phyloP scores from a whole-genome alignment of 2,329 filamentous ascomycete genomes.

The Scytalidium sp. region DNA sequence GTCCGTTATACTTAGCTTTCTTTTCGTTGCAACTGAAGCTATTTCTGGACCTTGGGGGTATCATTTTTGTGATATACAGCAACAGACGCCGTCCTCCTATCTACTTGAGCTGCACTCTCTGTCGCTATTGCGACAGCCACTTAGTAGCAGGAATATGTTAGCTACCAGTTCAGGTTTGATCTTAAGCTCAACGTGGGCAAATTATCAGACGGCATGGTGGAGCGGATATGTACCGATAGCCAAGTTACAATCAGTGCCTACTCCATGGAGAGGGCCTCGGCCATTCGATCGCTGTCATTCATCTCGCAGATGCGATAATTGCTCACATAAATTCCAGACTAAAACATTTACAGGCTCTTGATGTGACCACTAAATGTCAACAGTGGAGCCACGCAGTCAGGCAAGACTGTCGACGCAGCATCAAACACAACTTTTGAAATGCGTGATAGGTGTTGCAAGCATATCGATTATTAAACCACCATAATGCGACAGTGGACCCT shows the following conservation, averaged over 20 bases:
- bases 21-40: too few relatives aligned
- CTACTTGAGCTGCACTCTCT: conserved; percentile 38
- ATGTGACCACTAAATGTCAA: conserved; percentile 14
- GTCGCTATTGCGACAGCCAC: conserved; percentile 33
- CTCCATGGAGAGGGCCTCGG: conserved; percentile 34
- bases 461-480: too few relatives aligned
- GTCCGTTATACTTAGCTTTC: too few relatives aligned
- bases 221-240: conserved; percentile 23
- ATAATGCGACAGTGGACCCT: too few relatives aligned
- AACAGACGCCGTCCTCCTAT: conserved; percentile 20
- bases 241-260: too few relatives aligned
- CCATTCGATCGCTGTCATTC: conserved; percentile 31
- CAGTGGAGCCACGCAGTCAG: conserved; percentile 50
- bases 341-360: conserved; percentile 4
- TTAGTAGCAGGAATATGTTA: conserved; percentile 31
- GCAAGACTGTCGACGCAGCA: too few relatives aligned
- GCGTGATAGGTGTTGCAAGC: too few relatives aligned
- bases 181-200: conserved; percentile 27
- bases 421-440: too few relatives aligned
- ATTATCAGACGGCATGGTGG: conserved; percentile 24
- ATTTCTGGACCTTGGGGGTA: too few relatives aligned
- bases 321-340: conserved; percentile 21
- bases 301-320: conserved; percentile 24
- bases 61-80: too few relatives aligned
- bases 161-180: conserved; percentile 23